Percentiles rank a stretch among this genome's conserved stretches.
These are phyloP conservation scores for Agrocybe pediades DNA, from an alignment of 768 basidiomycete species.

Conservation along the genomic window DNA sequence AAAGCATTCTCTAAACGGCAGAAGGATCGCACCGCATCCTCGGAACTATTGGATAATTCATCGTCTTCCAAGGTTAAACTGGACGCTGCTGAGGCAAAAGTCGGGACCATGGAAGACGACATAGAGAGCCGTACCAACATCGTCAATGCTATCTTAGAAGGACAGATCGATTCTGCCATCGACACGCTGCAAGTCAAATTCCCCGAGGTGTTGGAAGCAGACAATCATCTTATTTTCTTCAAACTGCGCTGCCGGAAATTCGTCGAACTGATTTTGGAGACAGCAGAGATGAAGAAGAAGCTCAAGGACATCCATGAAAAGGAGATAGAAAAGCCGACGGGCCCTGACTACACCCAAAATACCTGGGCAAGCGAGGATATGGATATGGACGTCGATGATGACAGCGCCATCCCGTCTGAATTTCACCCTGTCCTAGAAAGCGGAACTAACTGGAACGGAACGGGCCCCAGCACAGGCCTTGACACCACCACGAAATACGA, in stretches of 20 bases:
- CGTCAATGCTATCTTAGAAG: constrained; percentile 65
- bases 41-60: background rate
- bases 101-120: constrained; percentile 42
- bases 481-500: constrained; percentile 44
- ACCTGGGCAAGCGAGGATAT: constrained; percentile 44
- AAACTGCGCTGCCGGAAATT: constrained; percentile 85
- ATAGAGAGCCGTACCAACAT: constrained; percentile 72
- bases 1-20: constrained; percentile 61
- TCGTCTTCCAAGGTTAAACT: constrained; percentile 22
- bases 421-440: constrained; percentile 21
- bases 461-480: constrained; percentile 3
- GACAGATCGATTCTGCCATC: constrained; percentile 73
- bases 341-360: constrained; percentile 24
- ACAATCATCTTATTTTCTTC: constrained; percentile 74
- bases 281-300: constrained; percentile 68
- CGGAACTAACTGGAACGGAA: background rate
- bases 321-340: constrained; percentile 21
- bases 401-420: constrained; percentile 19
- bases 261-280: constrained; percentile 77
- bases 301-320: constrained; percentile 41
- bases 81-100: constrained; percentile 50
- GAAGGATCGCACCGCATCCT: constrained; percentile 9
- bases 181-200: constrained; percentile 54
- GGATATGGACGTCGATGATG: constrained; percentile 66
- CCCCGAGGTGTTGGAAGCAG: constrained; percentile 64